Percentiles rank a stretch among this genome's conserved stretches.
Evolutionary conservation across 768 basidiomycete species (phyloP).

Genomic region (Mycena pura): DNA sequence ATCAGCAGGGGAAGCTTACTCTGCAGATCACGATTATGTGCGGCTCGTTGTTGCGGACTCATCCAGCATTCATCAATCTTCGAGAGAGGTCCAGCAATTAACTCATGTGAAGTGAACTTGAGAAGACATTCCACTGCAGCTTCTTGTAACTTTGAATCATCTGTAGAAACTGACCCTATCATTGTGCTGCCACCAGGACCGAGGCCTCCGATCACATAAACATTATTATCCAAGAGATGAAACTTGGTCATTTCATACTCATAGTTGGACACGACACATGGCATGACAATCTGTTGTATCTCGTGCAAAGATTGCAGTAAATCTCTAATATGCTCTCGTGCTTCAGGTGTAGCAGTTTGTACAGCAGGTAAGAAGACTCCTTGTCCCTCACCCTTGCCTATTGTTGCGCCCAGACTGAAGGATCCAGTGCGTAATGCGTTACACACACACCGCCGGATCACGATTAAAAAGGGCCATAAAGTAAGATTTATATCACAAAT

Average conservation of each 20-base stretch:
- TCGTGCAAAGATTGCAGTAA: not conserved
- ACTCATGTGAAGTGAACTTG: no score
- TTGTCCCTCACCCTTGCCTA: not conserved
- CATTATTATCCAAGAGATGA: not conserved
- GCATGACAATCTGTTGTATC: conserved; percentile 9
- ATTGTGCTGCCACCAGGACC: no score
- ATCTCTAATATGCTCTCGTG: not conserved
- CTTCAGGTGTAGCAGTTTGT: not conserved
- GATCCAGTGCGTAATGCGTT: no score
- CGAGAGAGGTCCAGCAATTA: no score
- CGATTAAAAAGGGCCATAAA: no score
- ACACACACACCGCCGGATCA: no score
- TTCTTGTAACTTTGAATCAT: no score
- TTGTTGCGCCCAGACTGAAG: no score
- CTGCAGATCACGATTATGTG: not conserved
- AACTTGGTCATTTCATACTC: not conserved
- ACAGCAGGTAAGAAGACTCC: not conserved
- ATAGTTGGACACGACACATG: not conserved
- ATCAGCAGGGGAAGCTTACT: not conserved
- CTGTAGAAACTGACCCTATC: no score
- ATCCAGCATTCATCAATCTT: not conserved
- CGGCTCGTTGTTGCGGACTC: not conserved
- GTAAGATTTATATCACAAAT: no score
- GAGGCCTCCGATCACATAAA: not conserved
- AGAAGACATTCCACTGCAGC: no score